phyloP scores from a whole-genome alignment of 805 yeast genomes.

The Kazachstania psychrophila region DNA sequence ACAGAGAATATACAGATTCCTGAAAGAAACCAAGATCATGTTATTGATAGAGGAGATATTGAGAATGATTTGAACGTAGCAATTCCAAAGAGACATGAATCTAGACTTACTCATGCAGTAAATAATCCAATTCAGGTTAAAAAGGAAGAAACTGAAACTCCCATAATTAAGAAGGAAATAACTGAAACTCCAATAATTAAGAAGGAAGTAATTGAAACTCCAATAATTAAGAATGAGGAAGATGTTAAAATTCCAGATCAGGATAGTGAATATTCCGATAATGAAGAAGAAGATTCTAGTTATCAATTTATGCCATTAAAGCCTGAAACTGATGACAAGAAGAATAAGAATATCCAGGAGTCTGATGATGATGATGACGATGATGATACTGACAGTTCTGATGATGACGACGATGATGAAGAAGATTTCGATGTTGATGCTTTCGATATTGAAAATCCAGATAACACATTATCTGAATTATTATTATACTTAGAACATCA shows the following conservation, averaged over 20 bases:
- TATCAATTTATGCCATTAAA: constrained; percentile 13
- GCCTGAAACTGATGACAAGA: not conserved
- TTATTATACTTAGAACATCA: constrained; percentile 84
- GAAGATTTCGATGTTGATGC: constrained; percentile 55
- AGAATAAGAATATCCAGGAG: not conserved
- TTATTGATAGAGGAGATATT: not conserved
- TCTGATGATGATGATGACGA: constrained; percentile 1
- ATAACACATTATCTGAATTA: constrained; percentile 76
- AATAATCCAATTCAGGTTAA: not conserved
- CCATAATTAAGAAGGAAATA: not conserved
- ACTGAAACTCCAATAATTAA: not conserved
- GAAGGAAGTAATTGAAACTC: not conserved
- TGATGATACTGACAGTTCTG: constrained; percentile 5
- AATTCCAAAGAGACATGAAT: not conserved
- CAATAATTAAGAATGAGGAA: not conserved
- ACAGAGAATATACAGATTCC: not conserved
- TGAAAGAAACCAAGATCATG: not conserved
- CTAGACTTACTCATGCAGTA: not conserved
- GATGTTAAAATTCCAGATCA: not conserved
- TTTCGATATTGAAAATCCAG: constrained; percentile 79
- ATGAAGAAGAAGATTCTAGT: constrained; percentile 7
- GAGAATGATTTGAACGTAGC: not conserved
- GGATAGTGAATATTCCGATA: not conserved
- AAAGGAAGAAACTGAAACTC: not conserved
- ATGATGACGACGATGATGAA: constrained; percentile 13